phyloP scores from a whole-genome alignment of 2,329 filamentous ascomycete species.

The Colletotrichum orbiculare region DNA sequence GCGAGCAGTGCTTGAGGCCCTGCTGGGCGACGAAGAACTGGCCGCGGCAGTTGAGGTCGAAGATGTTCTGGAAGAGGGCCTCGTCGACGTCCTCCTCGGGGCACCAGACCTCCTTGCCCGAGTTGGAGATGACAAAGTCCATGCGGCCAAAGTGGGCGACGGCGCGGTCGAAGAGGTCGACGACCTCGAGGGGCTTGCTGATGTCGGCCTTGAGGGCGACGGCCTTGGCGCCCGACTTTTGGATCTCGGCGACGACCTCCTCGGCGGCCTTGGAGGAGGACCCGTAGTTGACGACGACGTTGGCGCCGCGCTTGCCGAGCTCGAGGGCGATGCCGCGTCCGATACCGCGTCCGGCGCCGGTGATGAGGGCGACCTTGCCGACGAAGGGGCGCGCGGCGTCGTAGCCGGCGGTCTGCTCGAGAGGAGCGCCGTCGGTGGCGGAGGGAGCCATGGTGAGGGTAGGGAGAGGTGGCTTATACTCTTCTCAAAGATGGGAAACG shows the following conservation, averaged over 20 bases:
- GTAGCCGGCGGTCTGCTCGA: conserved; percentile 39
- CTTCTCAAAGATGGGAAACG: no score
- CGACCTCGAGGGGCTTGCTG: conserved; percentile 68
- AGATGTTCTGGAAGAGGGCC: conserved; percentile 78
- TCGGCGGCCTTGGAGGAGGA: conserved; percentile 67
- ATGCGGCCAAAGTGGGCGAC: conserved; percentile 74
- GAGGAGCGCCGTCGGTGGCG: conserved; percentile 35
- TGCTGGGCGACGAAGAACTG: conserved; percentile 85
- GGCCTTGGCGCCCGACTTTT: conserved; percentile 65
- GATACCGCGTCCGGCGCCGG: conserved; percentile 74
- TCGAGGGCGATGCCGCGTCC: conserved; percentile 74
- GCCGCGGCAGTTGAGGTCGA: conserved; percentile 76
- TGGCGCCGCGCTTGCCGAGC: conserved; percentile 72
- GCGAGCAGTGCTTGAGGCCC: conserved; percentile 76
- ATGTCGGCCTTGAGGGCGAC: conserved; percentile 74
- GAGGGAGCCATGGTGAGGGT: conserved; percentile 44
- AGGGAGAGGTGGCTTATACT: no score
- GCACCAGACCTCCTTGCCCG: conserved; percentile 77
- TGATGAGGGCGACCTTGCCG: conserved; percentile 70
- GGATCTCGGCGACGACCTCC: conserved; percentile 64
- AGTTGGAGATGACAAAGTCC: conserved; percentile 79
- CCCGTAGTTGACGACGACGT: conserved; percentile 75
- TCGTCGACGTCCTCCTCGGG: conserved; percentile 75
- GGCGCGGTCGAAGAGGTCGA: conserved; percentile 72
- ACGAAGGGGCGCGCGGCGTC: conserved; percentile 52